Evolutionary conservation across 345 rosid genomes (phyloP), one percentile per base, ranked within the genome.

Genomic region (Punica granatum): DNA sequence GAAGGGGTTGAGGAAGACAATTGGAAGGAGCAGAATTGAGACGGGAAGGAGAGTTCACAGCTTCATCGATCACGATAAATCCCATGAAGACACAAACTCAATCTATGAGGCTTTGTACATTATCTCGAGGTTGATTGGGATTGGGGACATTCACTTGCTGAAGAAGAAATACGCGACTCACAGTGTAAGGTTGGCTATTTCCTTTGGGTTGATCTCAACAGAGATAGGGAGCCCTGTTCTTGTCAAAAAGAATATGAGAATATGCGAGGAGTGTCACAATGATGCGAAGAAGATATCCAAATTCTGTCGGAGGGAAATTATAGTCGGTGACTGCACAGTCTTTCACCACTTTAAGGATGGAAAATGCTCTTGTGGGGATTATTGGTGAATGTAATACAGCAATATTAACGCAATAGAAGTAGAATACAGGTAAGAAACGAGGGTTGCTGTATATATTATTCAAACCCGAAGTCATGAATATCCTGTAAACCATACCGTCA

Each of bases 301-400:
- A 59, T 21, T 77, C 46, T 72, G 80, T 51, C 70, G 65, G 56
- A 84, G 97, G 76, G 86, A 86, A 72, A 79, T 90, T 13, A 51
- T 87, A 56, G 81, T 85, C 0, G 75, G 85, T 18, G 94, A 88
- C 66, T 67, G 78, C 31, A 85, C 81, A 78, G 70, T 77, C 3
- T 85, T 80, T 73, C 95, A 90, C 77, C 92, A 85, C 75, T 90
- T 90, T 67, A 65, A 54, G 26, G 65, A 83, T 46, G 91, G 97
- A 65, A 10, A 9, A 58, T 71, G 74, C 74, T 65, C 64, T 42
- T 71, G 74, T 33, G 58, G 67, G 7, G 63, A 70, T 67, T 23
- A 76, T 30, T 43, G 78, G 61, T 43, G 73, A 21, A 41, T 62
- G 44, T 62, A 34, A 60, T 36, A 53, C 6, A 23, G 59, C 59